These are phyloP conservation scores for Tricholoma terreum DNA, from an alignment of 768 basidiomycete genomes.

Conservation along the genomic window DNA sequence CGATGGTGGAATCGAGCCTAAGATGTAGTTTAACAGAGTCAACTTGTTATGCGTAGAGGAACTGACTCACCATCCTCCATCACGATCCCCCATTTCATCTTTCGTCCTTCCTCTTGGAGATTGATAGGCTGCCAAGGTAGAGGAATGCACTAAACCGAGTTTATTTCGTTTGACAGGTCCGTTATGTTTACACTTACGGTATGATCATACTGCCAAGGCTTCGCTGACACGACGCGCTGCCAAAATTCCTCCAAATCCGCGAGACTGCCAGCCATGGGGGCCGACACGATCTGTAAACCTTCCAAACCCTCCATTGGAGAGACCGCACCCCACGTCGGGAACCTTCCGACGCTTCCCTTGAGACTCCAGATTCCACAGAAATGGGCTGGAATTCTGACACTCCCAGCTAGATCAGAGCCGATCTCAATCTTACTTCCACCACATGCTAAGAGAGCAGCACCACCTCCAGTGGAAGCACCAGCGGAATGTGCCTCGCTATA, in stretches of 20 bases:
- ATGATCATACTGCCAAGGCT: constrained; percentile 69
- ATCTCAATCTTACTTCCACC: constrained; percentile 67
- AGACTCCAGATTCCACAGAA: constrained; percentile 70
- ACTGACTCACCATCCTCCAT: constrained; percentile 55
- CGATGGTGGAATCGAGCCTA: constrained; percentile 57
- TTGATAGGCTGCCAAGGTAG: constrained; percentile 47
- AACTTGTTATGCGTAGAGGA: not conserved
- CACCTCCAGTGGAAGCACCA: constrained; percentile 72
- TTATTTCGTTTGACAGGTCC: not conserved
- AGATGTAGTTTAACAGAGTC: not conserved
- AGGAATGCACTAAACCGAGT: constrained; percentile 40
- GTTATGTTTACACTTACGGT: constrained; percentile 31
- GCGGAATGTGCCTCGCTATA: constrained; percentile 48
- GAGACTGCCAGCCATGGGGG: constrained; percentile 62
- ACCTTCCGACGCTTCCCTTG: constrained; percentile 57
- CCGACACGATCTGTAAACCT: constrained; percentile 47
- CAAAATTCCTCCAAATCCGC: constrained; percentile 65
- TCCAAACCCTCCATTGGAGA: constrained; percentile 55
- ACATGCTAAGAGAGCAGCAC: constrained; percentile 61
- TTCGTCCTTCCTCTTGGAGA: constrained; percentile 44
- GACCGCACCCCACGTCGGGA: constrained; percentile 48
- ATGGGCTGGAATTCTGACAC: constrained; percentile 69
- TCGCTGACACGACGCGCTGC: constrained; percentile 55
- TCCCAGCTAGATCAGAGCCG: constrained; percentile 73
- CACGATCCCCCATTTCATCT: constrained; percentile 59